A percentile compares a stretch with the other conserved stretches of the same genome.
Conservation (phyloP, 1,284 basidiomycete genomes). For the Chondrostereum purpureum region DNA sequence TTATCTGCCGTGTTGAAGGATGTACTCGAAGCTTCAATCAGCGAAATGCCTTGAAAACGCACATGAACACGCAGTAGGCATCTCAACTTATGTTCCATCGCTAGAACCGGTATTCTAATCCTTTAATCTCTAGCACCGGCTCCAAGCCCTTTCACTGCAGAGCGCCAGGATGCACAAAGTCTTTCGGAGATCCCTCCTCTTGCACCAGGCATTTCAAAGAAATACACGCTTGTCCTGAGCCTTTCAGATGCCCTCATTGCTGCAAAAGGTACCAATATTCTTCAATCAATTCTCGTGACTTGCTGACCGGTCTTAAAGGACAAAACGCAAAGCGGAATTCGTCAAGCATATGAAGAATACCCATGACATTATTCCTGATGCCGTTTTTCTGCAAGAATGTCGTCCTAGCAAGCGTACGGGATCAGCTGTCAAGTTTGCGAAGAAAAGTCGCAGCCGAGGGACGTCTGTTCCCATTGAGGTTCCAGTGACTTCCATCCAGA, state of each 20-base stretch:
- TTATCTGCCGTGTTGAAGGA: constrained; percentile 28
- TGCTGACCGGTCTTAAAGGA: constrained; percentile 33
- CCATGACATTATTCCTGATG: constrained; percentile 31
- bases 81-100: no score
- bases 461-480: neutral
- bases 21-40: constrained; percentile 52
- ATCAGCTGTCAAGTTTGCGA: neutral
- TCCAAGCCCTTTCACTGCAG: constrained; percentile 46
- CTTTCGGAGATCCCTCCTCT: constrained; percentile 62
- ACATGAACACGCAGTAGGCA: constrained; percentile 54
- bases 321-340: constrained; percentile 58
- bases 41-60: constrained; percentile 47
- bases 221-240: constrained; percentile 34
- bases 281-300: no score
- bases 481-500: neutral
- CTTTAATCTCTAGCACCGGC: constrained; percentile 33
- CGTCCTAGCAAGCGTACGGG: neutral
- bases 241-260: constrained; percentile 43
- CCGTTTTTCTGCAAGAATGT: constrained; percentile 8
- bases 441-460: neutral
- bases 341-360: constrained; percentile 41
- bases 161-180: constrained; percentile 32
- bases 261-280: constrained; percentile 45
- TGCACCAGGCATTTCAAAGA: constrained; percentile 54
- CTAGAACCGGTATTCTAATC: constrained; percentile 7